Base-by-base conservation (phyloP, 805 yeast species). In the Scheffersomyces lignosus region DNA sequence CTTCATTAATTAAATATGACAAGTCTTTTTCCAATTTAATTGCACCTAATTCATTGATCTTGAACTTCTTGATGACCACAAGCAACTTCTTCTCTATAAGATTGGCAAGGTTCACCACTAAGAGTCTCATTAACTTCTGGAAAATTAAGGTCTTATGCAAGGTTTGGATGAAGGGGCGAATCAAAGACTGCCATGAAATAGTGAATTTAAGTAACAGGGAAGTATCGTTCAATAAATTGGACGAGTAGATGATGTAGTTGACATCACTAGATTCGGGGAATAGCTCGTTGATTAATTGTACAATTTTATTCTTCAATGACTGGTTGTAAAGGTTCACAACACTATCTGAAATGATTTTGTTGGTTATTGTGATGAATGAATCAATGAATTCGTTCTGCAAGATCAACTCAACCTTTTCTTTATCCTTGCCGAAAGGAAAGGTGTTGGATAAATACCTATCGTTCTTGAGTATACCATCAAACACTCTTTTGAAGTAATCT, bases 1-100 rank as follows among this genome's bases (percentile, higher is more conserved):
- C 75, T 40, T 83, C 83, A 30, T 81, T 75, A 34, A 93, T 85
- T 23, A 91, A 72, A 18, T 77, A 70, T 31, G 89, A 78, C 15
- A 89, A 64, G 54, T 90, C 96, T 41, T 86, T 78, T 46, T 93
- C 98, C 33, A 93, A 65, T 45, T 81, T 84, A 14, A 88, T 73
- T 0, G 95, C 81, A 1, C 97, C 98, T 27, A 86, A 62, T 48
- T 86, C 95, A 53, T 87, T 89, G 41, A 88, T 78, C 33, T 54
- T 58, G 45, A 56, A 65, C 46, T 77, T 79, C 35, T 78, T 76
- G 32, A 82, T 77, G 31, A 86, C 67, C 3, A 70, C 47, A 80
- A 91, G 77, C 18, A 91, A 65, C 48, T 81, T 81, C 43, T 76
- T 72, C 51, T 87, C 96, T 3, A 88, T 51, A 13, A 75, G 48